Evolutionary conservation across 495 filamentous ascomycete genomes (phyloP), one percentile per base, ranked within the genome.

Genomic region (Hapsidospora chrysogenum): DNA sequence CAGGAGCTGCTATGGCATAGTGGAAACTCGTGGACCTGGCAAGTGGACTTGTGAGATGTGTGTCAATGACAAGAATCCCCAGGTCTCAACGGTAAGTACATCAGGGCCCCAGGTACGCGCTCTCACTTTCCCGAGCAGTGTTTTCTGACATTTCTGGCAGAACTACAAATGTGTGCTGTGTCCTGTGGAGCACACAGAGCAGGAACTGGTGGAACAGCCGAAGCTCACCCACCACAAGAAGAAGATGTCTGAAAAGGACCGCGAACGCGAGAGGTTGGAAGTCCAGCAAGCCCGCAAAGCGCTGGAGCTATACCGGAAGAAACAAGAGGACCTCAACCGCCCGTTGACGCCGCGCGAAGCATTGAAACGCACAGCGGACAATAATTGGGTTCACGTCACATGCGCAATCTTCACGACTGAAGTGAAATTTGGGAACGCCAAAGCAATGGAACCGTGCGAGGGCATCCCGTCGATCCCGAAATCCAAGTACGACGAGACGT

Each of bases 11-110:
- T 97, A 95, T 52, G 89, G 89, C 13, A 66, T 96, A 20, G 54
- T 70, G 2, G 74, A 81, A 18, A 66, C 65, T 30, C 70, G 75
- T n/a, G 70, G 70, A 27, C 64, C 67, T 18, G 68, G 66, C 34
- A 92, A 92, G 55, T 97, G 89, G 89, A 66, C 80, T 14, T 97
- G 89, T 54, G 89, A 97, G 55, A 87, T 81, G 72, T 97, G 89
- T 58, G 62, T 73, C 9, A 97, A 97, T 49, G 89, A 97, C 46
- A 80, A 83, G 45, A 82, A 71, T 40, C 84, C 84, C 3, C 71
- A 77, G 41, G 74, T 89, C 15, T 92, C 86, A 16, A 86, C 85
- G 34, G 76, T 80, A 66, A 67, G 75, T 61, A 22, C 10, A 7
- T n/a, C n/a, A 26, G 7, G n/a, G n/a, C 23, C 23, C 23, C 23